Percentiles rank a stretch among this genome's conserved stretches.
phyloP scores from a whole-genome alignment of 225 moss, liverwort and hornwort species.

The Climacium dendroides region DNA sequence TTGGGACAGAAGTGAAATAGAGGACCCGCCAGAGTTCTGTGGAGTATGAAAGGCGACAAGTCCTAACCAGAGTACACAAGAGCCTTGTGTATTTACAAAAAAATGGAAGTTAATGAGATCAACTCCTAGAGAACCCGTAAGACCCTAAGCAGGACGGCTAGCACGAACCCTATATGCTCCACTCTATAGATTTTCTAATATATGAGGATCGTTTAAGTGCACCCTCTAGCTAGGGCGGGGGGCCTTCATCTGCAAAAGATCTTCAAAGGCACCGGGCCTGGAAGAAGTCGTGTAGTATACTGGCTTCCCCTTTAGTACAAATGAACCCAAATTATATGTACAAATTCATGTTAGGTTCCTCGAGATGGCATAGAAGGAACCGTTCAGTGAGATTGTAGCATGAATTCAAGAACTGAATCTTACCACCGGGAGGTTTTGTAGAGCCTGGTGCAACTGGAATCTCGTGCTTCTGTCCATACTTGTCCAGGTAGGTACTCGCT shows the following conservation, averaged over 20 bases:
- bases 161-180: background rate
- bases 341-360: background rate
- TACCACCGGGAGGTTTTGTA: slow-evolving; percentile 6
- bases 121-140: background rate
- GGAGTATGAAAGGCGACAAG: background rate
- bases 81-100: background rate
- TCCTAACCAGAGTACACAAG: background rate
- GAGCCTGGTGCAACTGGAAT: background rate
- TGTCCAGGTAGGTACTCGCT: slow-evolving; percentile 34
- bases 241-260: no score
- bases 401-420: background rate
- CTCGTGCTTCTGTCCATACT: slow-evolving; percentile 31
- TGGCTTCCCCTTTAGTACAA: background rate
- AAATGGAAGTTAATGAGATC: background rate
- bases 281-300: background rate
- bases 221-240: background rate
- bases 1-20: background rate
- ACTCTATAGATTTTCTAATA: no score
- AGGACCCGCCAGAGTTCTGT: background rate
- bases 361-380: background rate
- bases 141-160: background rate
- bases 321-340: background rate
- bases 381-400: background rate
- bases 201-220: background rate
- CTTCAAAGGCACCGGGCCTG: background rate